Evolutionary conservation across 2,329 filamentous ascomycete species (phyloP).

Genomic region (Diaporthe ampelina): DNA sequence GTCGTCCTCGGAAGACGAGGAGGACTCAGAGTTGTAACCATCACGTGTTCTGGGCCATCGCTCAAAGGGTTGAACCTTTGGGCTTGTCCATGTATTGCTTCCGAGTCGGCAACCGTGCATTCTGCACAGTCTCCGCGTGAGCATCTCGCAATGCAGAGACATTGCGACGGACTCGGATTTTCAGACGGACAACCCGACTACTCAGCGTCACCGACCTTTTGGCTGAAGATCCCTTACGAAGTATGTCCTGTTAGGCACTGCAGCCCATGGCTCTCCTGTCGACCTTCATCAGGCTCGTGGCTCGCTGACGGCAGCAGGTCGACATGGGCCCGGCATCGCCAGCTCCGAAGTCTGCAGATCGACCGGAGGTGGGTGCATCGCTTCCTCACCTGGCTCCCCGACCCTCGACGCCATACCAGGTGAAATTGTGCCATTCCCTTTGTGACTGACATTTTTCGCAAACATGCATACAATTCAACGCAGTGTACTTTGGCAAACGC

Average conservation of each 20-base stretch:
- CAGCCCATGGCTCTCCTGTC: conserved; percentile 15
- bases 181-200: not conserved
- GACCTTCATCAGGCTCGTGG: not conserved
- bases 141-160: not conserved
- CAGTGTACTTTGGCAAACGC: not conserved
- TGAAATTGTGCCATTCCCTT: not conserved
- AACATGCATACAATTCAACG: not conserved
- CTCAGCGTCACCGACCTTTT: not conserved
- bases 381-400: not conserved
- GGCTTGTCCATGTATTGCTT: too few relatives aligned
- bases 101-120: not conserved
- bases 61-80: not conserved
- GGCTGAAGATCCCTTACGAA: not conserved
- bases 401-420: not conserved
- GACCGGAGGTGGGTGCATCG: not conserved
- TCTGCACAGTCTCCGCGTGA: not conserved
- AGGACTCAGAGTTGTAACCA: not conserved
- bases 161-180: not conserved
- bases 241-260: not conserved
- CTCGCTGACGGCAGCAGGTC: not conserved
- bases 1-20: not conserved
- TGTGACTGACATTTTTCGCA: not conserved
- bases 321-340: not conserved
- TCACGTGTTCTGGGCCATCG: not conserved
- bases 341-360: not conserved